Base-by-base conservation (phyloP, 768 basidiomycete genomes). In the Termitomyces sp. region DNA sequence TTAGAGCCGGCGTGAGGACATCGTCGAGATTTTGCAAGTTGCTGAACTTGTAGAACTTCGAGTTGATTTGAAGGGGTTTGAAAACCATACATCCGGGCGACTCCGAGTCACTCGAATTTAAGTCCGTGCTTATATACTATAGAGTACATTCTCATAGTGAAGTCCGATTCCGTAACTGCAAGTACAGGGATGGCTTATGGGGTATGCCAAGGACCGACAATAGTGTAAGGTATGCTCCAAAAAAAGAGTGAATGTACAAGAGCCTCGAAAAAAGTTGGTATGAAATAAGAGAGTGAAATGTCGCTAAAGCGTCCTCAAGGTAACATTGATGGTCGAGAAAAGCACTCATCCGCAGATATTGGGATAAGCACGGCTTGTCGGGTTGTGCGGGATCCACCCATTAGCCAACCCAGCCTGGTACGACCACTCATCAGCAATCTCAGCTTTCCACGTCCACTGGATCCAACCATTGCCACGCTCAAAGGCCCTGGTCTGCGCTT, bases 371-470 rank as follows among this genome's bases (percentile, higher is more conserved):
- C 65, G 70, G 36, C 69, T 65, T 7, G 79, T 80, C 6, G 82
- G 80, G 59, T 80, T 70, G 58, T 77, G 69, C 5, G 94, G 93
- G 69, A 96, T 95, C 91, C 91, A 95, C 22, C 93, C 93, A 59
- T 86, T 80, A 10, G 76, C 70, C 36, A 95, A 76, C 42, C 93
- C 93, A 45, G 88, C 86, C 61, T 89, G 82, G 75, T 96, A 96
- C 0, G 88, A 81, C 95, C 95, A 97, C 57, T 96, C 95, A 62
- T 92, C 89, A 2, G 90, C 87, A 59, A 74, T 73, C 71, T 93
- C 91, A 0, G 89, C 71, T 74, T 92, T 93, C 91, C 91, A 93
- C 1, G 88, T 84, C 91, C 90, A 91, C 69, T 86, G 83, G 32
- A 91, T 69, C 90, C 90, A 92, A 2, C 89, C 90, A 47, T 76